Conservation (phyloP, 2,329 filamentous ascomycete genomes). For the Fusarium goolgardi region DNA sequence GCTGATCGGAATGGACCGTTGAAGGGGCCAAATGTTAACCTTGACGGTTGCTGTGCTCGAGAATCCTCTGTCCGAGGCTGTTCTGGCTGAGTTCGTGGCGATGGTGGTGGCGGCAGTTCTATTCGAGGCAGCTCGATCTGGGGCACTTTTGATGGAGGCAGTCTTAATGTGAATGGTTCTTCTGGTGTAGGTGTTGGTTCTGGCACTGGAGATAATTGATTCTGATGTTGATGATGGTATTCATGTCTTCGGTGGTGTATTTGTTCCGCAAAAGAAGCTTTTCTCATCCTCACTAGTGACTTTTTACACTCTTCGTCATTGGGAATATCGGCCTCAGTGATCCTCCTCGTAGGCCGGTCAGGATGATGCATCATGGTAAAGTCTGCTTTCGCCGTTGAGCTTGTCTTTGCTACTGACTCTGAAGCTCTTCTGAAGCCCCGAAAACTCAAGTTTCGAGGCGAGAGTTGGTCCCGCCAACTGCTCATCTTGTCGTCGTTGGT, state of each 20-base stretch:
- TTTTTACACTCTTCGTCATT: constrained; percentile 41
- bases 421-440: constrained; percentile 39
- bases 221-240: constrained; percentile 10
- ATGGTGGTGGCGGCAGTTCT: not conserved
- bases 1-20: constrained; percentile 23
- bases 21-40: constrained; percentile 30
- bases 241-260: constrained; percentile 25
- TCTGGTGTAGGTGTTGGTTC: constrained; percentile 10
- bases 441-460: constrained; percentile 31
- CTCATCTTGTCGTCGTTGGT: constrained; percentile 39
- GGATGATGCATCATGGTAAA: constrained; percentile 43
- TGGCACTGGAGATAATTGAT: constrained; percentile 17
- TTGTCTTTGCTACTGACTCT: constrained; percentile 29
- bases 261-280: constrained; percentile 32
- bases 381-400: constrained; percentile 11
- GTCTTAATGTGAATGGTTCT: not conserved
- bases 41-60: constrained; percentile 25
- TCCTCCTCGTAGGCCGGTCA: constrained; percentile 38
- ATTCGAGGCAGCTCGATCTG: not conserved
- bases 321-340: constrained; percentile 40
- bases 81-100: constrained; percentile 2
- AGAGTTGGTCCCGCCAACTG: constrained; percentile 42
- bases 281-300: constrained; percentile 33
- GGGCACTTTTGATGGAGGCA: not conserved
- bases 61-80: constrained; percentile 1